These are phyloP conservation scores for Sarocladiaceae sp. DNA, from an alignment of 2,329 filamentous ascomycete genomes.

Conservation along the genomic window DNA sequence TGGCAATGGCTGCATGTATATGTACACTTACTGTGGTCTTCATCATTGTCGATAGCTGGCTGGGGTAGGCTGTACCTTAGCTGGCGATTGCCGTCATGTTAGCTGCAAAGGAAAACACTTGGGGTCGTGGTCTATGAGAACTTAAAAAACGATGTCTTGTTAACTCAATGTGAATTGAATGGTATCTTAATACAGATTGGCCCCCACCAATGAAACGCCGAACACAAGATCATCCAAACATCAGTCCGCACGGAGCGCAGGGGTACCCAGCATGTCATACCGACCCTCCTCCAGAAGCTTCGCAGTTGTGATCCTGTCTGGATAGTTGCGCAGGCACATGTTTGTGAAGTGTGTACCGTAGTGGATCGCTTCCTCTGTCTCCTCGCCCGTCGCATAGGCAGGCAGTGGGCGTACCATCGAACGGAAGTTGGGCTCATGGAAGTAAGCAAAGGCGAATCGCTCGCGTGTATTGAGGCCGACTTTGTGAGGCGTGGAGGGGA, in stretches of 20 bases:
- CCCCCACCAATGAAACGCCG: too few relatives aligned
- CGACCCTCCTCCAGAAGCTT: slow-evolving; percentile 18
- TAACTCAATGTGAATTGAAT: background rate
- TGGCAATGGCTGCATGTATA: background rate
- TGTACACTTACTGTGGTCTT: too few relatives aligned
- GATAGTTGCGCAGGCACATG: slow-evolving; percentile 44
- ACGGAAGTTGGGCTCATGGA: slow-evolving; percentile 44
- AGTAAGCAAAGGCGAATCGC: slow-evolving; percentile 43
- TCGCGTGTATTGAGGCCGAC: slow-evolving; percentile 42
- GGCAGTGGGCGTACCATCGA: slow-evolving; percentile 36
- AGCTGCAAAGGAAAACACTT: too few relatives aligned
- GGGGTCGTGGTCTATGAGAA: background rate
- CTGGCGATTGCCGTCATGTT: too few relatives aligned
- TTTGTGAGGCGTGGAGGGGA: slow-evolving; percentile 41
- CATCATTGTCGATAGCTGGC: too few relatives aligned
- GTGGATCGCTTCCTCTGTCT: slow-evolving; percentile 35
- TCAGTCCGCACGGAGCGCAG: slow-evolving; percentile 8
- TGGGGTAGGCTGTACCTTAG: too few relatives aligned
- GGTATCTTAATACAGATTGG: too few relatives aligned
- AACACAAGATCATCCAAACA: background rate
- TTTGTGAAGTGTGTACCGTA: slow-evolving; percentile 48
- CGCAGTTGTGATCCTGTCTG: slow-evolving; percentile 36
- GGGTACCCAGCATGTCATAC: slow-evolving; percentile 15
- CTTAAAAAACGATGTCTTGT: background rate
- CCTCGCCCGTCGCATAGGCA: slow-evolving; percentile 16